Evolutionary conservation across 495 filamentous ascomycete species (phyloP), one percentile per base, ranked within the genome.

Genomic region (Penicillium tannophilum): DNA sequence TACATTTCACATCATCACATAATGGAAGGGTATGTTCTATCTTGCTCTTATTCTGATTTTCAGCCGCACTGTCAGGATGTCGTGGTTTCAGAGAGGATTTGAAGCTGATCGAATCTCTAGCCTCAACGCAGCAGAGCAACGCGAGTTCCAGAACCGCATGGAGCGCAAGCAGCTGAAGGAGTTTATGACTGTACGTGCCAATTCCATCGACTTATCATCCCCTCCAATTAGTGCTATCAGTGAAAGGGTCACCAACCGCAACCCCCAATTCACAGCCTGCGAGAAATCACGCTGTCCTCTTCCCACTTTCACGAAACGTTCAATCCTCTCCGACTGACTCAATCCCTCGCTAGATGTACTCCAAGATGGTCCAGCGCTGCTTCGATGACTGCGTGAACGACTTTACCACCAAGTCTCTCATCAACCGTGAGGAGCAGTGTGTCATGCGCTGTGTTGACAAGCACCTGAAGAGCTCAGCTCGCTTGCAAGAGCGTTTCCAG

Each of bases 101-200:
- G n/a, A 51, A 19, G 52, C 52, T 54, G 39, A 55, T 23, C 14
- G 43, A 23, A n/a, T 19, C 30, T 28, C 33, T 56, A 77, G 75
- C 63, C 91, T 98, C 73, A 92, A 87, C 59, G 73, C 83, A 64
- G 73, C 87, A 56, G 94, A 99, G 78, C 89, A 92, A 78, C 88
- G 90, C 74, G 91, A 98, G 82, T 88, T 99, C 72, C 86, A 93
- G 67, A 67, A 81, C 73, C 90, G 93, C 75, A 90, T 98, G 84
- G 90, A 98, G 80, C 88, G 88, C 76, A 93, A 92, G 77, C 94
- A 99, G 80, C 88, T 98, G 84, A 96, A 96, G 80, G 93, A 97
- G 62, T 97, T 98, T 72, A 96, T 97, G 89, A 89, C 83, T 63
- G 94, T 98, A 84, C 73, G 81, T 82, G 4, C 16, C 33, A 41